A percentile compares a stretch with the other conserved stretches of the same genome.
phyloP scores from a whole-genome alignment of 140 eudicot species.

The Oenanthe javanica region DNA sequence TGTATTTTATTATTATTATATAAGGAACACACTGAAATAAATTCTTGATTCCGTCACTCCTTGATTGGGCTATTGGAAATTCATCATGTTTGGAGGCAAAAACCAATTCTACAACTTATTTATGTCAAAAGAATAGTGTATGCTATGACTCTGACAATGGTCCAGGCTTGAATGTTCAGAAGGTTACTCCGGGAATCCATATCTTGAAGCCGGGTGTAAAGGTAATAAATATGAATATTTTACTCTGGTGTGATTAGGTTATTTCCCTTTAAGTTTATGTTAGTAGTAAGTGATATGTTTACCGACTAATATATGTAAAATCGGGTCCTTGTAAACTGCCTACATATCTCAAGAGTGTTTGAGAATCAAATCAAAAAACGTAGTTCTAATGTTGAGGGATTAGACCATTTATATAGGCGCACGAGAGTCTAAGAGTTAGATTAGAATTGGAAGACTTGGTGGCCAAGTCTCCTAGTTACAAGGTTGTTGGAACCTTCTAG shows the following conservation, averaged over 20 bases:
- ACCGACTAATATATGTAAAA: not conserved
- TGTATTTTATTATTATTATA: no score
- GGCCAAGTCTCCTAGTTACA: no score
- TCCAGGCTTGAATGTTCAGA: slow-evolving; percentile 23
- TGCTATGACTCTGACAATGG: slow-evolving; percentile 23
- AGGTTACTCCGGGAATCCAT: slow-evolving; percentile 33
- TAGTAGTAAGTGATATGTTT: not conserved
- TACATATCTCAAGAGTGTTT: no score
- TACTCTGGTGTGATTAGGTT: no score
- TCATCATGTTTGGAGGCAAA: slow-evolving; percentile 22
- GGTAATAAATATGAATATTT: slow-evolving; percentile 15
- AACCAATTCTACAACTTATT: slow-evolving; percentile 6
- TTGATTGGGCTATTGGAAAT: slow-evolving; percentile 39
- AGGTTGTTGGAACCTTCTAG: no score
- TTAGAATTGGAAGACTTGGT: no score
- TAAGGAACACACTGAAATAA: no score
- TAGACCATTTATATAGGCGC: no score
- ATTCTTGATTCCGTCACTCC: not conserved
- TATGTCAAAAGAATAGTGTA: slow-evolving; percentile 24
- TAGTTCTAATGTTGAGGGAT: no score
- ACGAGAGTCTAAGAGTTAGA: no score
- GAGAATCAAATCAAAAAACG: no score
- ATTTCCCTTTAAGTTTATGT: not conserved
- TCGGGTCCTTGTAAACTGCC: not conserved
- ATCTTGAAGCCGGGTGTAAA: slow-evolving; percentile 29